These are phyloP conservation scores for Auricularia cornea DNA, from an alignment of 768 basidiomycete genomes.

Conservation along the genomic window DNA sequence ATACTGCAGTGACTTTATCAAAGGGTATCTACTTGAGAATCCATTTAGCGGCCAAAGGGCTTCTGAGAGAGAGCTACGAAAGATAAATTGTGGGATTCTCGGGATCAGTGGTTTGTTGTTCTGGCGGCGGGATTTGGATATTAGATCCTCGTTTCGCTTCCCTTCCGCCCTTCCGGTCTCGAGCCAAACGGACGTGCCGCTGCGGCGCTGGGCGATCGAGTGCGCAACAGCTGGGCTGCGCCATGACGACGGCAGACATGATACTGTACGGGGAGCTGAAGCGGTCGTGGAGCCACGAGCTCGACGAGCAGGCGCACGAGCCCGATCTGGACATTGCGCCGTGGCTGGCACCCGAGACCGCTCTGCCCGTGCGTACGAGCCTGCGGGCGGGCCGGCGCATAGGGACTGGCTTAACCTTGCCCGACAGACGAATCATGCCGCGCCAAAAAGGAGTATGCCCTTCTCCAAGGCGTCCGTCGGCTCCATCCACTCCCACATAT, in stretches of 20 bases:
- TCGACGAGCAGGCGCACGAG: not conserved
- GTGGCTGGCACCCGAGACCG: not conserved
- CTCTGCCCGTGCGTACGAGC: not conserved
- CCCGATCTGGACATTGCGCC: not conserved
- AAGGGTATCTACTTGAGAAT: too few species aligned
- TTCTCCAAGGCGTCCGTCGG: not conserved
- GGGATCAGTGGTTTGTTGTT: too few species aligned
- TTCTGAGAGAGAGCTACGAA: too few species aligned
- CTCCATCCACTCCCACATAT: not conserved
- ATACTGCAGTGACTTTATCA: too few species aligned
- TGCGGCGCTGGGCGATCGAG: too few species aligned
- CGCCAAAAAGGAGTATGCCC: not conserved
- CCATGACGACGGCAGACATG: not conserved
- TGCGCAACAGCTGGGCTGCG: too few species aligned
- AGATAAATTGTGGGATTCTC: too few species aligned
- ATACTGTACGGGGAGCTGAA: not conserved
- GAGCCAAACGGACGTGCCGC: too few species aligned
- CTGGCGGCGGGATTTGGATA: too few species aligned
- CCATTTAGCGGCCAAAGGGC: too few species aligned
- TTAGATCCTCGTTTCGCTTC: too few species aligned
- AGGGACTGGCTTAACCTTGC: not conserved
- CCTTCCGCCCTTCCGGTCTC: too few species aligned
- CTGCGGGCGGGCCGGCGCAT: not conserved
- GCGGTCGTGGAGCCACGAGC: not conserved
- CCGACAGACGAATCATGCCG: not conserved